Conservation (phyloP, 2,329 filamentous ascomycete genomes). For the Parascedosporium putredinis region DNA sequence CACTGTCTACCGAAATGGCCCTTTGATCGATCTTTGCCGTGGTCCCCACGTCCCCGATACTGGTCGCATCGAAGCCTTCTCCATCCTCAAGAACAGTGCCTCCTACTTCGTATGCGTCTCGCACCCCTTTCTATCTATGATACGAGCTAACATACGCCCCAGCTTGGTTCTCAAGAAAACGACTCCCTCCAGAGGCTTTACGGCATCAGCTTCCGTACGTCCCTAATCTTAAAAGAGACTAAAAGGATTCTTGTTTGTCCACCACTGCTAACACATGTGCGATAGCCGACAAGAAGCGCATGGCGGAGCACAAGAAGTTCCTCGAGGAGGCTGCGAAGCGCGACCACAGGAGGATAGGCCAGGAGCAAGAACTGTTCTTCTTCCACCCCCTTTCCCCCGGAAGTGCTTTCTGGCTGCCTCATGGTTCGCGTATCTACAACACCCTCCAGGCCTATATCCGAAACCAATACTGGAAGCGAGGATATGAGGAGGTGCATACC, state of each 20-base stretch:
- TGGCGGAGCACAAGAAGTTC: conserved; percentile 89
- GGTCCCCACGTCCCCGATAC: conserved; percentile 91
- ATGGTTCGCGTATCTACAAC: conserved; percentile 90
- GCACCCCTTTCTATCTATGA: background rate
- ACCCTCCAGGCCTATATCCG: conserved; percentile 72
- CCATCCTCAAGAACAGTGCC: conserved; percentile 68
- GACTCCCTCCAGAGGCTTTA: conserved; percentile 95
- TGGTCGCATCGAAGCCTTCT: conserved; percentile 86
- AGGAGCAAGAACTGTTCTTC: conserved; percentile 95
- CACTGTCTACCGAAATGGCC: conserved; percentile 90
- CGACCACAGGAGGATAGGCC: conserved; percentile 87
- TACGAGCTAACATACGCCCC: background rate
- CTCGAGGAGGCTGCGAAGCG: conserved; percentile 96
- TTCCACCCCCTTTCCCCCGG: conserved; percentile 92
- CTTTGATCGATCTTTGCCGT: conserved; percentile 88
- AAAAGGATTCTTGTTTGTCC: no score
- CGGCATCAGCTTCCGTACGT: conserved; percentile 67
- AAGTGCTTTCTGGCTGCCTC: conserved; percentile 83
- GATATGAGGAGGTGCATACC: conserved; percentile 89
- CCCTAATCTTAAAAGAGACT: background rate
- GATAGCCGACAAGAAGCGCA: conserved; percentile 80
- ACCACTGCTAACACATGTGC: conserved; percentile 8
- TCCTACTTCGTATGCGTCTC: conserved; percentile 54
- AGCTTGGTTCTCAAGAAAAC: conserved; percentile 85
- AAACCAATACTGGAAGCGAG: conserved; percentile 83